A percentile compares a stretch with the other conserved stretches of the same genome.
Conservation (phyloP, 176 grass and related monocot genomes). For the Calamus simplicifolius region DNA sequence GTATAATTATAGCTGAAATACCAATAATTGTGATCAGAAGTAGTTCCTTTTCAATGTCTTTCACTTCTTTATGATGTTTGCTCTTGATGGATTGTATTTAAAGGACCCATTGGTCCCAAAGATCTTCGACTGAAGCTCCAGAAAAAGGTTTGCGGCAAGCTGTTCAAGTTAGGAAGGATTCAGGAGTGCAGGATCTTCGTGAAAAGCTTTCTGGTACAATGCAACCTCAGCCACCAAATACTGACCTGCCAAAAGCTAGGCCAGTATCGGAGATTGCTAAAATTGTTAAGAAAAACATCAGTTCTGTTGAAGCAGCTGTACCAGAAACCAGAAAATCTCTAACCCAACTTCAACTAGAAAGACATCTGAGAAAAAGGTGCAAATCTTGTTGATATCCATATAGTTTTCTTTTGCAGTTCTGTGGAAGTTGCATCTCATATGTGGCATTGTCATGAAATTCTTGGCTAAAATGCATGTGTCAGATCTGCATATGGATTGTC, state of each 20-base stretch:
- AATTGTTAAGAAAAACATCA: conserved; percentile 37
- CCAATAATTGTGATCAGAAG: conserved; percentile 1
- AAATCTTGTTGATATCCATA: neutral
- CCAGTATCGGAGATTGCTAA: conserved; percentile 34
- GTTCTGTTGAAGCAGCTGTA: conserved; percentile 33
- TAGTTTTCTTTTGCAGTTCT: no score
- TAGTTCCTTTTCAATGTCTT: conserved; percentile 5
- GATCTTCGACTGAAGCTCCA: conserved; percentile 60
- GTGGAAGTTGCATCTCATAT: no score
- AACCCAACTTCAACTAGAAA: conserved; percentile 56
- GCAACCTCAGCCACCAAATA: conserved; percentile 36
- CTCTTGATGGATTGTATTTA: conserved; percentile 22
- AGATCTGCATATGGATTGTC: no score
- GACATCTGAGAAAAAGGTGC: conserved; percentile 58
- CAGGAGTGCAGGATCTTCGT: conserved; percentile 58
- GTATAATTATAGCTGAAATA: conserved; percentile 22
- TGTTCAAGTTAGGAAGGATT: conserved; percentile 25
- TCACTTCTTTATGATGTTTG: conserved; percentile 6
- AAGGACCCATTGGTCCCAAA: conserved; percentile 52
- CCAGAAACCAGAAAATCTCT: conserved; percentile 42
- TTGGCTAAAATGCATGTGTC: no score
- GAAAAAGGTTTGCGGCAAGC: conserved; percentile 33
- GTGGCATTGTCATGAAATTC: no score
- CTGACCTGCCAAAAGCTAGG: conserved; percentile 23
- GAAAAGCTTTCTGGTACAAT: conserved; percentile 64